Base-by-base conservation (phyloP, 176 grass and related monocot genomes). In the Oryza meyeriana region DNA sequence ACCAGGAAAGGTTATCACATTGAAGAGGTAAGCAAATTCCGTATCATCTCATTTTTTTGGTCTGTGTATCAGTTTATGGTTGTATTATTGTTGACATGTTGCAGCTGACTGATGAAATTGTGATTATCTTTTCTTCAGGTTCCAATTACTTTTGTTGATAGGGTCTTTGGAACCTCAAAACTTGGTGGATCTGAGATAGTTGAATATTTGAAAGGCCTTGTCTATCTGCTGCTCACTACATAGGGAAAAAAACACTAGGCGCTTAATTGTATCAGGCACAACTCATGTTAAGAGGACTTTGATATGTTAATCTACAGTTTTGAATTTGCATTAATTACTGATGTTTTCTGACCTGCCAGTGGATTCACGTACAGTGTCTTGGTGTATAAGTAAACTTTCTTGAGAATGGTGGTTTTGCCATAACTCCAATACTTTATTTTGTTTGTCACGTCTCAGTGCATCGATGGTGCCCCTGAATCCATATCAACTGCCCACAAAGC, bases 121-220 rank as follows among this genome's bases (percentile, higher is more conserved):
- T 72, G 16, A 16, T 74, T 74, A 3, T 12, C 22, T 24, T n/a
- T n/a, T 78, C 10, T 93, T 66, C 69, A 99, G 96, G 96, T 95
- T 73, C 96, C 96, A 74, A 99, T 99, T 64, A 99, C 90, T 55
- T 99, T 99, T 63, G 93, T 99, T 0, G 96, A 99, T 59, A 93
- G 96, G 76, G 89, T 99, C 25, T 99, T 94, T 39, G 96, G 96
- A 72, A 92, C 71, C 69, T 99, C 96, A 70, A 99, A 99, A 74
- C 96, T 99, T 39, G 96, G 96, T 31, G 96, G 96, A 17, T 99
- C 96, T 4, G 96, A 99, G 91, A 99, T 99, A 79, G 89, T 95
- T 72, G 90, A 84, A 90, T 99, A 99, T 83, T 79, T 95, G 77
- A 94, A 99, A 87, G 93, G 96, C 41, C 90, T 95, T 14, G 68